These are phyloP conservation scores for Kokia cookei DNA, from an alignment of 441 rosid species.

Conservation along the genomic window DNA sequence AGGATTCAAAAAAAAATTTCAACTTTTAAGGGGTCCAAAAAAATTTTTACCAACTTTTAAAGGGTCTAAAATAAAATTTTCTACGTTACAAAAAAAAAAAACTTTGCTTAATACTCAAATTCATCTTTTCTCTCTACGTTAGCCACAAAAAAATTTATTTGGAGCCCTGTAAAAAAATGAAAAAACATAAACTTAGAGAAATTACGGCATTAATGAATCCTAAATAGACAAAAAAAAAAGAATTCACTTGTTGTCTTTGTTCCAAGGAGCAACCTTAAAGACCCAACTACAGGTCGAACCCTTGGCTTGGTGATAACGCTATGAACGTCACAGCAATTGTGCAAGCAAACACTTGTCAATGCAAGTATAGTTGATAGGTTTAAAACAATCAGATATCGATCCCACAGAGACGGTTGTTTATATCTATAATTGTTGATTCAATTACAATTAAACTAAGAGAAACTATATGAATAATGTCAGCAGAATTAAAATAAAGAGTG, in stretches of 20 bases:
- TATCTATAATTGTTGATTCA: too few species aligned
- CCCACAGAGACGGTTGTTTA: too few species aligned
- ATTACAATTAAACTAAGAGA: too few species aligned
- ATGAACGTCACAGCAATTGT: too few species aligned
- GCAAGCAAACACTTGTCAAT: too few species aligned
- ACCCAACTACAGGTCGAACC: background rate
- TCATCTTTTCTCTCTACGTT: background rate
- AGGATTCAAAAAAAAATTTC: background rate
- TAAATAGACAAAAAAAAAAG: background rate
- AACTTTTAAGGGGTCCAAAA: background rate
- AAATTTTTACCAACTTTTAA: background rate
- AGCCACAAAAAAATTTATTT: background rate
- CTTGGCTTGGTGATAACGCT: background rate
- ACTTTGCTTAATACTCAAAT: background rate
- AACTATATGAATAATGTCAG: too few species aligned
- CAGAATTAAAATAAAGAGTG: too few species aligned
- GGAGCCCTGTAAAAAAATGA: background rate
- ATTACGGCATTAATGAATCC: background rate
- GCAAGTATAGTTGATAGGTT: background rate
- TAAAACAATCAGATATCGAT: too few species aligned
- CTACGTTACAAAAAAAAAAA: background rate
- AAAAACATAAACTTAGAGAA: background rate
- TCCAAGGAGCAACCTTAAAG: background rate
- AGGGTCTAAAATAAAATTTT: too few species aligned
- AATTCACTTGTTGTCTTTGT: background rate